Base-by-base conservation (phyloP, 1,139 yeast genomes). In the Candida glucosophila region DNA sequence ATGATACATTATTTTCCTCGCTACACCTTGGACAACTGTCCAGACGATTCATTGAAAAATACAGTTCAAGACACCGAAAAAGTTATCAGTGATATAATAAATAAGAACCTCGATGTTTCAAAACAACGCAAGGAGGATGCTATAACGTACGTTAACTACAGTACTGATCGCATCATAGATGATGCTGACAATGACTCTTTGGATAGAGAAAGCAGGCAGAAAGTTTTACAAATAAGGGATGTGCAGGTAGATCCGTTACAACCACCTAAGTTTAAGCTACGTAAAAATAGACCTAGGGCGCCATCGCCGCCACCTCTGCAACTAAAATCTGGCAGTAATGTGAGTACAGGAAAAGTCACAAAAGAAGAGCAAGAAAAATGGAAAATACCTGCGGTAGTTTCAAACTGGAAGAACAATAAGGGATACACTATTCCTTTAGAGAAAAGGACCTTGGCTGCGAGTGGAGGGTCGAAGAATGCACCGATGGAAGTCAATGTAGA, bases 391-490 rank as follows among this genome's bases (percentile, higher is more conserved):
- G 78, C 95, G 0, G 86, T 94, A 1, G 72, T 90, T 1, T 88
- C 97, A 2, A 86, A 85, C 49, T 90, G 98, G 98, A 88, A 88
- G 50, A 90, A 90, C 48, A 85, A 90, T 14, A 80, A 81, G 38
- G 97, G 98, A 4, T 86, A 77, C 47, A 76, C 95, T 1, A 78
- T 88, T 25, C 76, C 82, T 0, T 52, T 90, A 23, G 95, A 86
- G 30, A 80, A 81, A 43, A 60, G 97, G 32, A 59, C 80, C 35
- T 72, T 78, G 4, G 77, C 65, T 3, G 53, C 78, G 6, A 73
- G 68, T 34, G 75, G 73, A 1, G 57, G 52, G 3, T 27, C 43
- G 5, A 32, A 31, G 10, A 37, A 31, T 4, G 21, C 38, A 1
- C 34, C 38, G 3, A 49, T 36, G 24, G 55, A 55, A 12, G 55